A percentile compares a stretch with the other conserved stretches of the same genome.
Conservation (phyloP, 306 rosid species). For the Sindora glabra region DNA sequence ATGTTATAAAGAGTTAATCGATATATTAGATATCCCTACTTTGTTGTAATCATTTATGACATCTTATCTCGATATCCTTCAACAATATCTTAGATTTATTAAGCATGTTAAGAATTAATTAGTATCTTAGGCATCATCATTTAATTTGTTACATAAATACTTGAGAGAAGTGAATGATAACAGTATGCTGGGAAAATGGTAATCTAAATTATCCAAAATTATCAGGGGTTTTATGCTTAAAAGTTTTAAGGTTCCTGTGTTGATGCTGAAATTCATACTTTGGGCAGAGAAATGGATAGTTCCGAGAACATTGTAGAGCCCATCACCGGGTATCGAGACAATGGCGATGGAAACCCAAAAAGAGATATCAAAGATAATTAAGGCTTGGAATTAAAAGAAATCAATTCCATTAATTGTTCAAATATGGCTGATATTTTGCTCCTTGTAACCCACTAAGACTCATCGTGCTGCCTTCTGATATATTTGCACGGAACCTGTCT, state of each 20-base stretch:
- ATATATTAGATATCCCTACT: too few species aligned
- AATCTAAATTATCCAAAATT: background rate
- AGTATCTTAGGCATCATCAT: too few species aligned
- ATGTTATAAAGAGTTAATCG: too few species aligned
- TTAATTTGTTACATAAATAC: too few species aligned
- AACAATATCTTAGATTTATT: too few species aligned
- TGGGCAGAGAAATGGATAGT: constrained; percentile 51
- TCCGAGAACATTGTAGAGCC: constrained; percentile 87
- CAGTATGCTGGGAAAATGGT: background rate
- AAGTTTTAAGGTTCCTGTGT: constrained; percentile 37
- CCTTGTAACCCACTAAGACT: constrained; percentile 97
- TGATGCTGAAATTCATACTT: constrained; percentile 45
- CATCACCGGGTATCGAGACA: constrained; percentile 86
- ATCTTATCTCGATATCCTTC: too few species aligned
- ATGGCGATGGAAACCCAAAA: constrained; percentile 87
- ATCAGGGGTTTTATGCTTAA: constrained; percentile 28
- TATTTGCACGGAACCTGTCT: constrained; percentile 73
- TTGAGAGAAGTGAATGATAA: background rate
- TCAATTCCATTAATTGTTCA: background rate
- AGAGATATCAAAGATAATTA: constrained; percentile 6
- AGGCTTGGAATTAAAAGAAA: constrained; percentile 4
- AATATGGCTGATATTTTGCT: constrained; percentile 12
- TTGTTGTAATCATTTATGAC: too few species aligned
- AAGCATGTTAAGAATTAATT: too few species aligned
- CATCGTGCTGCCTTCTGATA: constrained; percentile 85